Base-by-base conservation (phyloP, 192 early-diverging fungal genomes). In the Coemansia sp. region DNA sequence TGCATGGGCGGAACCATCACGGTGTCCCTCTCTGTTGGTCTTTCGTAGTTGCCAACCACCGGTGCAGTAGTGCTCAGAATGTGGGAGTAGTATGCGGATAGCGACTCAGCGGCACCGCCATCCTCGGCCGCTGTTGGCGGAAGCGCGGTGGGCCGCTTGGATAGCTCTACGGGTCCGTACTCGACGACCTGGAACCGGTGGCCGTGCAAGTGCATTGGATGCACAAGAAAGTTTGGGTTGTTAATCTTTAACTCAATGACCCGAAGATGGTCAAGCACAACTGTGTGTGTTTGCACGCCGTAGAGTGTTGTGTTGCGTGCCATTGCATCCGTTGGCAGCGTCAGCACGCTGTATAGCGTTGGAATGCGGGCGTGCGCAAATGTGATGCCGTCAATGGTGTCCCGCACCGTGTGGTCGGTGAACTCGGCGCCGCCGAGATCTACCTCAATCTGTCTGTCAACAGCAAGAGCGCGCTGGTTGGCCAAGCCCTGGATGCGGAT, bases 131-230 rank as follows among this genome's bases (percentile, higher is more conserved):
- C 19, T 4, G 50, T 19, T 1, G 19, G 50, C 19, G 47, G 47
- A 1, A 53, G 1, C 0, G 6, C 19, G 50, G 50, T 7, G 19
- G 50, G 50, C 7, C 50, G 19, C 50, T 53, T 21, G 19, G 5
- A 7, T n/a, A 37, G 37, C n/a, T 26, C 13, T 12, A 86, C 80
- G 9, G 76, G 66, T 56, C 88, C 85, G 41, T 81, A 83, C 48
- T 80, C 86, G 40, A 89, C 84, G 18, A 95, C 75, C 73, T 93
- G 90, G 85, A 95, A 94, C 5, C 67, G 66, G 66, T 92, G 89
- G 9, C 91, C 91, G 75, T 94, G 94, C 21, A 93, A 72, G 76
- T 95, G 92, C 84, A 93, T 84, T 57, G 85, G 65, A 45, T 95
- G 94, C 48, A 75, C 66, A 56, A 86, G 87, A 38, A 59, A 47